A percentile compares a stretch with the other conserved stretches of the same genome.
Evolutionary conservation across 768 basidiomycete species (phyloP).

Genomic region (Boletus tylopilopsis): DNA sequence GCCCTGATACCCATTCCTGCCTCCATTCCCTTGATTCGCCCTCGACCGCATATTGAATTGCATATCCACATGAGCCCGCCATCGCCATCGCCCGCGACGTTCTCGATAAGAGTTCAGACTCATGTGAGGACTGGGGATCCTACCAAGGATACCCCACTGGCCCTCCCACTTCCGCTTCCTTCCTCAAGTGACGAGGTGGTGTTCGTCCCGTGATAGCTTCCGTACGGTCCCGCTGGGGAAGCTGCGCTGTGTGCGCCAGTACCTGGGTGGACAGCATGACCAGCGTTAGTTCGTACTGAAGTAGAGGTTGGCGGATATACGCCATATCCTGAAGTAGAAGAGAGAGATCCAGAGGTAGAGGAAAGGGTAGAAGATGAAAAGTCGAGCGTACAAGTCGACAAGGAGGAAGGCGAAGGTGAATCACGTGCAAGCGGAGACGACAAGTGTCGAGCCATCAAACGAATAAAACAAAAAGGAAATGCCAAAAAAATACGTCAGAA

Average conservation of each 20-base stretch:
- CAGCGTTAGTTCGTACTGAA: slow-evolving; percentile 9
- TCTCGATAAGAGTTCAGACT: neutral
- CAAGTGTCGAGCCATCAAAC: slow-evolving; percentile 8
- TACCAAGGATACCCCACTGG: slow-evolving; percentile 15
- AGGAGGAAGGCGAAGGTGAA: neutral
- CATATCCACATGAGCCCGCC: neutral
- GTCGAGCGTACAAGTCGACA: neutral
- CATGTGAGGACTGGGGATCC: slow-evolving; percentile 10
- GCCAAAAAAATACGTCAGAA: neutral
- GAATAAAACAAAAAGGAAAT: neutral
- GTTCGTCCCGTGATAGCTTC: slow-evolving; percentile 18
- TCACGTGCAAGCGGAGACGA: neutral
- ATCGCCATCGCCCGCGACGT: slow-evolving; percentile 1
- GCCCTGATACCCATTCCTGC: neutral
- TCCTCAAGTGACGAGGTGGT: slow-evolving; percentile 21
- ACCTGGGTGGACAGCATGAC: slow-evolving; percentile 9
- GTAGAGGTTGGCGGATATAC: neutral
- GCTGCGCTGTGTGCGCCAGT: slow-evolving; percentile 11
- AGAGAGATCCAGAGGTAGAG: no score
- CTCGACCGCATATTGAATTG: neutral
- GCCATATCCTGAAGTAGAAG: neutral
- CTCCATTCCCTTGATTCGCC: neutral
- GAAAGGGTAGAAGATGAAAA: slow-evolving; percentile 5
- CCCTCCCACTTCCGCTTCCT: slow-evolving; percentile 5
- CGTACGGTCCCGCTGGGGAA: slow-evolving; percentile 24